Evolutionary conservation across 352 stramenopile species (phyloP), one percentile per base, ranked within the genome.

Genomic region (Pythium volutum): DNA sequence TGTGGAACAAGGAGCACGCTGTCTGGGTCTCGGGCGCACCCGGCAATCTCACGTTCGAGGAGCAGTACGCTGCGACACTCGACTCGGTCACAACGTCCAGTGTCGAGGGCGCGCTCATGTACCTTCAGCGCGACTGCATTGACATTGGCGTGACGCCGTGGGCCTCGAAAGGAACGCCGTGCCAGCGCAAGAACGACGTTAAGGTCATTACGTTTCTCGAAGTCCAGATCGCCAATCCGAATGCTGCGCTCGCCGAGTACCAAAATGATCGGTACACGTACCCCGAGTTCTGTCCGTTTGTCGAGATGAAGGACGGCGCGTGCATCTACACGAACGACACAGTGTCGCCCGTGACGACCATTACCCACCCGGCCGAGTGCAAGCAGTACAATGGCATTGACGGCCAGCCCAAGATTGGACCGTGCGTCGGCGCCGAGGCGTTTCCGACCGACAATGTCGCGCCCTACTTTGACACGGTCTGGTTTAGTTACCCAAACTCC

Each of bases 71-170:
- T 27, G 77, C 81, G 18, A 72, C 71, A 23, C 80, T 94, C 66
- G 85, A 96, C 65, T 84, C 76, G n/a, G 84, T 92, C 16, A 96
- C 93, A 66, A 87, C 79, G 27, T 85, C 83, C 3, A 84, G 70
- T 0, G 78, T 96, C 14, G 84, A 93, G 55, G 87, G 87, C 16
- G 74, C 84, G 39, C 76, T 96, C 33, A 94, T 93, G 83, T 96
- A 92, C 69, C 76, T 96, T 38, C 84, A 94, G 66, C 78, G 82
- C 8, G 87, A 95, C 59, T 70, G 81, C 43, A 94, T 95, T 66
- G 89, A 95, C 71, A 79, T 87, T 68, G 67, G 74, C 62, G 36
- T 15, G 9, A 43, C 36, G 36, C 36, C 36, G 36, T 43, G 36
- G 43, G 79, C 77, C 43, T 79, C 79, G 49, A 53, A 57, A 15